Evolutionary conservation across 1,284 basidiomycete species (phyloP), one percentile per base, ranked within the genome.

Genomic region (Trichosporon ovoides): DNA sequence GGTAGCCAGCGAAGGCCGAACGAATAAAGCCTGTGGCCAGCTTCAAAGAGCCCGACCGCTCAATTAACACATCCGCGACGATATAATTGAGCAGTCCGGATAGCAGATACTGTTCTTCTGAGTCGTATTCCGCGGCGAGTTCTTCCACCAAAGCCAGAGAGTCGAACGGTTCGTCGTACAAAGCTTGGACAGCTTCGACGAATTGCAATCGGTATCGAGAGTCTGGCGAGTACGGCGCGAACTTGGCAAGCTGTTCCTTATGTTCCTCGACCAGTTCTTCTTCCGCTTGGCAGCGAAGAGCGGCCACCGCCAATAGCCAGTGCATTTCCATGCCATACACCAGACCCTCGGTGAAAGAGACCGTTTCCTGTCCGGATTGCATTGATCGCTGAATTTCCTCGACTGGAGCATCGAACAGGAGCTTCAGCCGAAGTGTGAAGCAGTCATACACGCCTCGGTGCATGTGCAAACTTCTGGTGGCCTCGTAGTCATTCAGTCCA

Each of bases 381-480:
- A 66, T 18, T 4, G 68, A 43, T 0, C 31, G 22, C 6, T 24
- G 16, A 18, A 66, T 46, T 2, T 56, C 57, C 3, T 59, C 56
- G 9, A 57, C 14, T 0, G 71, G 68, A 1, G 70, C 69, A 38
- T 70, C 67, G 55, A 62, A 73, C 6, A 68, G 52, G 1, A 69
- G 59, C 12, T 67, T 62, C 6, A 70, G 57, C 0, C 70, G 65
- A 3, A 73, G 55, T 3, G 59, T 53, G 10, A 65, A 38, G 4
- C 34, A 51, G 19, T 62, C 54, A 34, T 53, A 59, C 4, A 68
- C 54, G 13, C 59, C 64, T 12, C 38, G 38, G 40, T 70, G 67
- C 34, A 66, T 43, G 4, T 38, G 35, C 7, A 69, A 54, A 3
- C 31, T 40, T 11, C 33, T 16, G 34, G 65, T 37, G 1, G 14